Evolutionary conservation across 1,284 basidiomycete genomes (phyloP).

Genomic region (Trametes versicolor): DNA sequence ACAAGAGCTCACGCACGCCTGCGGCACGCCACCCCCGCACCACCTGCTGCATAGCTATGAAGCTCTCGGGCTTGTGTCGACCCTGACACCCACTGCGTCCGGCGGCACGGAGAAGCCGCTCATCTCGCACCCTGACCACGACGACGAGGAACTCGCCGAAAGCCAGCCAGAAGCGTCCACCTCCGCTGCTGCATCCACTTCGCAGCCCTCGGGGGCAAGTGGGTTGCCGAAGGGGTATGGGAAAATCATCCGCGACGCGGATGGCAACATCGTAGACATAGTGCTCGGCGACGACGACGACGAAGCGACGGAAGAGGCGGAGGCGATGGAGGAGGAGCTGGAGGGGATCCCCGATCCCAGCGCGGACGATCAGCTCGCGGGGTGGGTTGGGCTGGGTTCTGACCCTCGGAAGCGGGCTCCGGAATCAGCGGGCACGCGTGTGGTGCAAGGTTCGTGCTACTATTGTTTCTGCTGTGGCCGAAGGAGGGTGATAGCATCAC

Average conservation of each 20-base stretch:
- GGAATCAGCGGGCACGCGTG: slow-evolving; percentile 35
- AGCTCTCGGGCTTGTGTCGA: slow-evolving; percentile 76
- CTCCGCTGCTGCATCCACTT: slow-evolving; percentile 32
- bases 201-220: slow-evolving; percentile 9
- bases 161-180: slow-evolving; percentile 19
- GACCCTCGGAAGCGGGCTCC: slow-evolving; percentile 33
- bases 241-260: slow-evolving; percentile 85
- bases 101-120: slow-evolving; percentile 62
- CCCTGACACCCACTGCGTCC: slow-evolving; percentile 69
- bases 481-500: slow-evolving; percentile 28
- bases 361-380: slow-evolving; percentile 43
- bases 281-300: slow-evolving; percentile 71
- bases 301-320: slow-evolving; percentile 42
- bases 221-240: slow-evolving; percentile 80
- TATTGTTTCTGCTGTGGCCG: slow-evolving; percentile 24
- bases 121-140: slow-evolving; percentile 23
- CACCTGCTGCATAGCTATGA: slow-evolving; percentile 67
- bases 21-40: slow-evolving; percentile 14
- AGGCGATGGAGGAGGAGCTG: slow-evolving; percentile 31
- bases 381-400: slow-evolving; percentile 46
- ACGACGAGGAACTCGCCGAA: slow-evolving; percentile 7
- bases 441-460: slow-evolving; percentile 47
- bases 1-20: slow-evolving; percentile 21
- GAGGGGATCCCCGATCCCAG: slow-evolving; percentile 43
- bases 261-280: slow-evolving; percentile 83